Percentiles rank a stretch among this genome's conserved stretches.
Evolutionary conservation across 2,329 filamentous ascomycete species (phyloP).

Genomic region (Fusarium albosuccineum): DNA sequence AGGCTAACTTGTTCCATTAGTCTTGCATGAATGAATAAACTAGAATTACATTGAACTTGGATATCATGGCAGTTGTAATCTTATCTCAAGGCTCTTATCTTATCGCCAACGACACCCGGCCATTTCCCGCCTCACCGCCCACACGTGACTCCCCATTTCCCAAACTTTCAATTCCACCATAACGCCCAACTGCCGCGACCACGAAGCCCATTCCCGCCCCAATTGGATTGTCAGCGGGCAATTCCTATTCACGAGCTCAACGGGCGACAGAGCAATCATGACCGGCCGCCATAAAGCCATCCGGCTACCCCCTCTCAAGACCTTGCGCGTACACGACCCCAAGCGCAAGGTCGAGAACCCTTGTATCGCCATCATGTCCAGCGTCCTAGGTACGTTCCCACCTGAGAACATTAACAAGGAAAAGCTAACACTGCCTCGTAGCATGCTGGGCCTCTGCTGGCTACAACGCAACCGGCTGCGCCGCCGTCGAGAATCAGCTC

Average conservation of each 20-base stretch:
- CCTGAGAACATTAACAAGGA: too few relatives aligned
- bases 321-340: slow-evolving; percentile 66
- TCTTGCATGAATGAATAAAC: too few relatives aligned
- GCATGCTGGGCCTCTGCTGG: slow-evolving; percentile 89
- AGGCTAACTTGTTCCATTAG: too few relatives aligned
- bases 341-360: slow-evolving; percentile 64
- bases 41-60: too few relatives aligned
- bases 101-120: slow-evolving; percentile 17
- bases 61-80: too few relatives aligned
- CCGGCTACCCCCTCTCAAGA: slow-evolving; percentile 68
- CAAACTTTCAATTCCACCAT: slow-evolving; percentile 39
- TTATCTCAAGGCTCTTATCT: slow-evolving; percentile 16
- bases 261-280: slow-evolving; percentile 51
- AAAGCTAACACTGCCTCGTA: slow-evolving; percentile 51
- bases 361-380: slow-evolving; percentile 69
- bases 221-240: slow-evolving; percentile 16
- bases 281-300: slow-evolving; percentile 63
- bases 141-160: slow-evolving; percentile 41
- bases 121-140: slow-evolving; percentile 30
- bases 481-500: slow-evolving; percentile 70
- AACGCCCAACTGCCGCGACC: slow-evolving; percentile 21
- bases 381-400: slow-evolving; percentile 65
- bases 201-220: slow-evolving; percentile 14
- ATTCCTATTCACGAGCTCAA: background rate
- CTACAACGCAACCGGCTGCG: slow-evolving; percentile 72